Base-by-base conservation (phyloP, 208 protist species). In the Novymonas esmeraldas region DNA sequence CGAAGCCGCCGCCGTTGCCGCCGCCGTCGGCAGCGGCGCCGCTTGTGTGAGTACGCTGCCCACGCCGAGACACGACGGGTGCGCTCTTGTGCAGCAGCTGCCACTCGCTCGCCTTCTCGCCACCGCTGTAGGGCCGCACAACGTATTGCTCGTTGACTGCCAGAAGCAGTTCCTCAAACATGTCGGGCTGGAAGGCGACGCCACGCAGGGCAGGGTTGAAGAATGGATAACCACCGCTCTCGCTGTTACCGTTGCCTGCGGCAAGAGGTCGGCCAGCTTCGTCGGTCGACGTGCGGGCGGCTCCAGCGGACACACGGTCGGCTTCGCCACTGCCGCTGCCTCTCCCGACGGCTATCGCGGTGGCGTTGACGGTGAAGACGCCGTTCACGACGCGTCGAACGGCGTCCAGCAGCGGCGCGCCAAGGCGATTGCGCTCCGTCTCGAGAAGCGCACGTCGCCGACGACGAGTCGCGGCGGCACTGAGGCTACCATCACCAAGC, bases 91-190 rank as follows among this genome's bases (percentile, higher is more conserved):
- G 67, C 34, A 85, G 68, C 57, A 81, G 61, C 60, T 79, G 80
- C 70, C 64, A 73, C 64, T 79, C 75, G 28, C 52, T 75, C 63
- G 41, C 68, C 48, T 70, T 69, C 57, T 85, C 80, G 22, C 72
- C 67, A 2, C 41, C 72, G 31, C 39, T 75, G 57, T 85, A 85
- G 29, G 73, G 70, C 36, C 31, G 56, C 41, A 70, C 66, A 5
- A 73, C 68, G 66, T 76, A 81, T 13, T 59, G 31, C 45, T 79
- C 80, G 49, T 82, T 79, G 4, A 85, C 80, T 36, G 70, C 51
- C 52, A 68, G 54, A 13, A 77, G 46, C 51, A 85, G 58, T 56
- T 78, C 75, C 26, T 85, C 76, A 49, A 85, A 81, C 59, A 81
- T 74, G 26, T 63, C 62, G 4, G 63, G 64, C 9, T 68, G 67